Evolutionary conservation across 352 stramenopile species (phyloP), one percentile per base, ranked within the genome.

Genomic region (Blastocystis sp.): DNA sequence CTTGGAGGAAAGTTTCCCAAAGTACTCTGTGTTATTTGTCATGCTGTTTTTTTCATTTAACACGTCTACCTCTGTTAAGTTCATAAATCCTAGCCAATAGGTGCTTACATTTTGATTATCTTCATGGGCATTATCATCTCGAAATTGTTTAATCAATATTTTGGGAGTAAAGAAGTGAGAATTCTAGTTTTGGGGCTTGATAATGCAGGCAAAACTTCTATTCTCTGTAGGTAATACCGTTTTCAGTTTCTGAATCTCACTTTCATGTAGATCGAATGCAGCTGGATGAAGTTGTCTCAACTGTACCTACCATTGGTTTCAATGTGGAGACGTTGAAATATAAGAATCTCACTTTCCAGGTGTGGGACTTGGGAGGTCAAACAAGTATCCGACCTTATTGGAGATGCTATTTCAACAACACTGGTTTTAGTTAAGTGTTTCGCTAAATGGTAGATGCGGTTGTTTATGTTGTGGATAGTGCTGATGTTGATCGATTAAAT

Each of bases 141-240:
- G 91, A 93, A 95, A 91, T 91, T 99, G 82, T 99, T 99, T 93
- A 95, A 98, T 90, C 94, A 92, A 91, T 94, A 99, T 90, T 99
- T 99, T 93, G 96, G 97, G 73, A 98, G 95, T 90, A 99, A 99
- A 91, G 97, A 99, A 94, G 97, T 98, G 76, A 94, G 97, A 87
- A 99, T 99, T 91, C 92, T 99, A n/a, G 99, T 99, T 93, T 92
- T 99, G 16, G 98, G 97, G 81, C 94, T 99, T 37, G 97, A 99
- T 92, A 98, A 98, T 92, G 97, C 97, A 30, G 97, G 97, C 90
- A 99, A 99, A 93, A 99, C 97, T 11, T 99, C 97, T 18, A 99
- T 99, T 92, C 91, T 99, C 76, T 99, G 95, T 91, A 81, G 45
- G 34, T 90, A 13, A 2, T 24, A 88, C n/a, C 30, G 45, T 41